Percentiles rank a stretch among this genome's conserved stretches.
Conservation (phyloP, 2,329 filamentous ascomycete genomes). For the Epichloe coenophiala region DNA sequence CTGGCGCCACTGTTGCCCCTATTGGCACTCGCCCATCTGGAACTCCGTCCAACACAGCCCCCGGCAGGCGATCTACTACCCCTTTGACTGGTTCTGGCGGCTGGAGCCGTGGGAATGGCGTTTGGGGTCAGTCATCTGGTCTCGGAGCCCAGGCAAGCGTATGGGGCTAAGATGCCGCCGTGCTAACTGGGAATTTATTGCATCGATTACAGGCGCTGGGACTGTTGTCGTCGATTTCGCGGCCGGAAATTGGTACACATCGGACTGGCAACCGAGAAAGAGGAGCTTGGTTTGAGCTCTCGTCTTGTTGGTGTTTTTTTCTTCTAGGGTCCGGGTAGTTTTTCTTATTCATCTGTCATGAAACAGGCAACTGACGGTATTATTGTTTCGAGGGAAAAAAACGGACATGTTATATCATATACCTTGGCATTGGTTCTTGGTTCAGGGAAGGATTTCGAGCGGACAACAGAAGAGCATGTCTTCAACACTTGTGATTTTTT, state of each 20-base stretch:
- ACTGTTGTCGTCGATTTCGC: constrained; percentile 4
- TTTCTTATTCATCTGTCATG: constrained; percentile 4
- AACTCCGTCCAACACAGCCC: constrained; percentile 33
- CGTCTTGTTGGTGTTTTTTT: constrained; percentile 5
- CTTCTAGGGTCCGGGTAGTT: constrained; percentile 3
- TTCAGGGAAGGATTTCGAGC: constrained; percentile 3
- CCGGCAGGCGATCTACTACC: constrained; percentile 71
- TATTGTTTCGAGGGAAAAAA: constrained; percentile 8
- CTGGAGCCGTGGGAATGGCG: constrained; percentile 69
- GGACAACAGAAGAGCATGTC: constrained; percentile 7
- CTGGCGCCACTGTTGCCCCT: constrained; percentile 64
- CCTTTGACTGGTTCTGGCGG: constrained; percentile 78
- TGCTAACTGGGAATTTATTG: neutral
- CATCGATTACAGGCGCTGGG: constrained; percentile 5
- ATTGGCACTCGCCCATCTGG: constrained; percentile 79
- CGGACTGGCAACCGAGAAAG: constrained; percentile 13
- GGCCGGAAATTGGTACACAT: neutral
- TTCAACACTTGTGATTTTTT: constrained; percentile 8
- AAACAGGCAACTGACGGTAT: constrained; percentile 8
- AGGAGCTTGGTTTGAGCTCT: constrained; percentile 1
- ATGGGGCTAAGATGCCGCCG: constrained; percentile 53
- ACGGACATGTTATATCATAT: constrained; percentile 12
- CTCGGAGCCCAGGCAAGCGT: constrained; percentile 85
- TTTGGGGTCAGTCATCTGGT: constrained; percentile 73
- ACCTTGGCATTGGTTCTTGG: constrained; percentile 9